Conservation (phyloP, 257 asterid species). For the Plectranthus barbatus region DNA sequence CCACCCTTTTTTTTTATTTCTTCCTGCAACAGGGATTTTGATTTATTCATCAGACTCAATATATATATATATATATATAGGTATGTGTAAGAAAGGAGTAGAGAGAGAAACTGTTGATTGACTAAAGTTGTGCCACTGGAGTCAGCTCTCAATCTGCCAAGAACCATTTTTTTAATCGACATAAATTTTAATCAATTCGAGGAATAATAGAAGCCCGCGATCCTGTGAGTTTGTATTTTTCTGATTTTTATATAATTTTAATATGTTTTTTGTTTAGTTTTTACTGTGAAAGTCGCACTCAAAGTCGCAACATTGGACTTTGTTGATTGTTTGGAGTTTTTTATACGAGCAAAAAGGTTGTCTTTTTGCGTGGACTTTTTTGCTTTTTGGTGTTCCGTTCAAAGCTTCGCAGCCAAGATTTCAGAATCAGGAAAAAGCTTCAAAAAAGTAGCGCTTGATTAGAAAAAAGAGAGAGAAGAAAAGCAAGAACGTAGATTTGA, state of each 20-base stretch:
- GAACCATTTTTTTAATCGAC: constrained; percentile 11
- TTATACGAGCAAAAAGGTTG: not conserved
- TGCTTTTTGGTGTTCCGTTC: constrained; percentile 9
- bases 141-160: constrained; percentile 38
- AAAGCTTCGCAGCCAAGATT: constrained; percentile 3
- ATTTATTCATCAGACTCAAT: constrained; percentile 17
- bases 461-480: not conserved
- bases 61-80: not conserved
- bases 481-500: constrained; percentile 6
- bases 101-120: constrained; percentile 10
- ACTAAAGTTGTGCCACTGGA: constrained; percentile 28
- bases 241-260: constrained; percentile 1
- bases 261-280: constrained; percentile 9
- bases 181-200: constrained; percentile 15
- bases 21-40: not conserved
- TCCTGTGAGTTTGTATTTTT: constrained; percentile 16
- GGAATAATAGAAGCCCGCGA: constrained; percentile 13
- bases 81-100: not conserved
- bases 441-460: not conserved
- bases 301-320: constrained; percentile 18
- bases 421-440: constrained; percentile 7
- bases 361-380: constrained; percentile 22
- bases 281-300: constrained; percentile 15
- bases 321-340: constrained; percentile 12
- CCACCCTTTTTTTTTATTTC: too few relatives aligned